A percentile compares a stretch with the other conserved stretches of the same genome.
Evolutionary conservation across 345 rosid species (phyloP).

Genomic region (Melaleuca quinquenervia): DNA sequence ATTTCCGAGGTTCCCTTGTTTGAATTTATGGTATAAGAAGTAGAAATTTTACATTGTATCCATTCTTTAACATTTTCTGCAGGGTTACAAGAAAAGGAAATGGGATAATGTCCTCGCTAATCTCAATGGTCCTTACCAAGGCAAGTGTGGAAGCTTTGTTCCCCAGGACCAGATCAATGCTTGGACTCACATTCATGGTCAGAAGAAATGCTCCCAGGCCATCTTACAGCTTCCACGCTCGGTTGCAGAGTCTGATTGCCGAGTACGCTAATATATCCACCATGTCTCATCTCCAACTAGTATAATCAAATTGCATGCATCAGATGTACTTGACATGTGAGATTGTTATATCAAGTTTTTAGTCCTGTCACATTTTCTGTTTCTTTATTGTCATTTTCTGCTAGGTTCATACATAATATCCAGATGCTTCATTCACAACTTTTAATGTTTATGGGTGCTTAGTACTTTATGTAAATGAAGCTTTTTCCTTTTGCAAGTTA

Average conservation of each 20-base stretch:
- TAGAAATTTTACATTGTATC: not conserved
- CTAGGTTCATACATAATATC: not conserved
- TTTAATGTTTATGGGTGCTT: not conserved
- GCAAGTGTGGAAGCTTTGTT: slow-evolving; percentile 30
- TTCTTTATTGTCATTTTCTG: not conserved
- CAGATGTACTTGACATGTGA: not conserved
- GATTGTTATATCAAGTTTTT: not conserved
- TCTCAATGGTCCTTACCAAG: slow-evolving; percentile 11
- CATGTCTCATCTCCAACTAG: not conserved
- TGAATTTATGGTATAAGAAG: not conserved
- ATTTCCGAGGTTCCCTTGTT: not conserved
- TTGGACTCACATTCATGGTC: slow-evolving; percentile 49
- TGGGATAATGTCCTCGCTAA: slow-evolving; percentile 31
- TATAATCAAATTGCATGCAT: not conserved
- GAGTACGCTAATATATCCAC: slow-evolving; percentile 11
- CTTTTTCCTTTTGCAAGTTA: not conserved
- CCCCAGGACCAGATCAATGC: slow-evolving; percentile 50
- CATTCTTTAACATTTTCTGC: not conserved
- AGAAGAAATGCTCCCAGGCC: slow-evolving; percentile 21
- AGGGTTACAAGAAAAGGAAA: slow-evolving; percentile 48
- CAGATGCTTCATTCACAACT: not conserved
- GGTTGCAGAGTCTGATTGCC: slow-evolving; percentile 27
- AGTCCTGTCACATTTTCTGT: not conserved
- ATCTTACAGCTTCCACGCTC: slow-evolving; percentile 15
- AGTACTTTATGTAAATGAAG: not conserved